Evolutionary conservation across 345 rosid species (phyloP), one percentile per base, ranked within the genome.

Genomic region (Lenwebbia sp.): DNA sequence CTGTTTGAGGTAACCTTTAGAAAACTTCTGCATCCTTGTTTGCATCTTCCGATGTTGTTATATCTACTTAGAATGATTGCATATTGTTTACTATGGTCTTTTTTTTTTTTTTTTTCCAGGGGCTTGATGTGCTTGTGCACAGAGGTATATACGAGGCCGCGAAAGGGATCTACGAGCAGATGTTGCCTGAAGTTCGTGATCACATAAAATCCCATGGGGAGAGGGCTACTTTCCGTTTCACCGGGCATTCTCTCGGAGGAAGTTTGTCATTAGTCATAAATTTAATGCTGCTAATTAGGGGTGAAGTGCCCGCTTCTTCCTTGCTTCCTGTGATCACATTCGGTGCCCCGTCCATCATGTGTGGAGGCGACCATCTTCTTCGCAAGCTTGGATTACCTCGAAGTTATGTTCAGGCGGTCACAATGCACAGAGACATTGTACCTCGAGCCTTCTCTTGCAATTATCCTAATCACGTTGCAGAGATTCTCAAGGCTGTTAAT

Each of bases 61-160:
- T 52, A 22, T 37, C 25, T 33, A 22, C 52, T 25, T 33, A 75
- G 58, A 58, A 53, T 56, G 19, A 6, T 37, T 33, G 70, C 19
- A 3, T 15, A 40, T 82, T 10, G 70, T 51, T 85, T 25, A 13
- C 28, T 54, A 17, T 28, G 26, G 51, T 40, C 44, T 28, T 26
- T 8, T 50, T 60, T 40, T 47, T 47, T 49, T 50, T 37, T 44
- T 47, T 40, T 41, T 52, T 89, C 75, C 90, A 95, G 97, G 98
- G 96, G 41, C 85, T 95, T 83, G 96, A 94, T 90, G 94, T 94
- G 57, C 93, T 85, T 87, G 98, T 95, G 87, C 99, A 97, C 83
- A 93, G 99, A 92, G 99, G 99, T 25, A 97, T 97, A 84, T 96
- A 97, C 65, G 99, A 96, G 94, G 99, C 98, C 83, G 99, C 99